These are phyloP conservation scores for Trametes villosa DNA, from an alignment of 768 basidiomycete species.

Conservation along the genomic window DNA sequence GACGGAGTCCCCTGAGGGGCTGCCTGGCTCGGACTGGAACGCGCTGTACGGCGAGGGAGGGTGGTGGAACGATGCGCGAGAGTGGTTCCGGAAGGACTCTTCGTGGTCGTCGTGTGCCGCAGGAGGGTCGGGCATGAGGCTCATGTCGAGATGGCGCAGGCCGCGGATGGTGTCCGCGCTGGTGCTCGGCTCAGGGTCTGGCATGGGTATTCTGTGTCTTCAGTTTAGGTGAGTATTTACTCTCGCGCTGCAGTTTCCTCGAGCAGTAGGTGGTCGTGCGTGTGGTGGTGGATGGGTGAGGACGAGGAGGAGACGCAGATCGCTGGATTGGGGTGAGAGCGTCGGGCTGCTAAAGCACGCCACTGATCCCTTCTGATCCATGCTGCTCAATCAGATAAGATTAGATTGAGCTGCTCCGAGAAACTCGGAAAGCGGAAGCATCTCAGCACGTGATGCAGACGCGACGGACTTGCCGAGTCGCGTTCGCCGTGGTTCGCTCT, in stretches of 20 bases:
- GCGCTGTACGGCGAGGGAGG: slow-evolving; percentile 54
- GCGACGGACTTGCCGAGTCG: slow-evolving; percentile 6
- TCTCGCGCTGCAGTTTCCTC: background rate
- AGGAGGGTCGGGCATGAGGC: slow-evolving; percentile 9
- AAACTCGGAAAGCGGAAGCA: background rate
- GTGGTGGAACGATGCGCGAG: slow-evolving; percentile 36
- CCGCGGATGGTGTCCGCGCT: slow-evolving; percentile 33
- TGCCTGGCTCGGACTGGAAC: slow-evolving; percentile 62
- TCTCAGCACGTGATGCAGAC: slow-evolving; percentile 15
- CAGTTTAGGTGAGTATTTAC: background rate
- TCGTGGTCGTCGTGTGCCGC: background rate
- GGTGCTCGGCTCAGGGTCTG: slow-evolving; percentile 26
- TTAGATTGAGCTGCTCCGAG: background rate
- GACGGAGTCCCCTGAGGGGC: slow-evolving; percentile 61
- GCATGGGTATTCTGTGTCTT: background rate
- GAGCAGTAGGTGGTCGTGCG: background rate
- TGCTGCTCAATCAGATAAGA: background rate
- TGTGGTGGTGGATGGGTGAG: too few relatives aligned
- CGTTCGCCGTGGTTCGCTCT: background rate
- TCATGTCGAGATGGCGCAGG: slow-evolving; percentile 24
- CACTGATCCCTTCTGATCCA: slow-evolving; percentile 18
- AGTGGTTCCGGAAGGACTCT: background rate
- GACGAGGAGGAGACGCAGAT: slow-evolving; percentile 17
- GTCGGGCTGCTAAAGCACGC: slow-evolving; percentile 24
- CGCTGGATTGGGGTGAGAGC: slow-evolving; percentile 12